Percentiles rank a stretch among this genome's conserved stretches.
These are phyloP conservation scores for Neurospora sp. DNA, from an alignment of 495 filamentous ascomycete species.

Conservation along the genomic window DNA sequence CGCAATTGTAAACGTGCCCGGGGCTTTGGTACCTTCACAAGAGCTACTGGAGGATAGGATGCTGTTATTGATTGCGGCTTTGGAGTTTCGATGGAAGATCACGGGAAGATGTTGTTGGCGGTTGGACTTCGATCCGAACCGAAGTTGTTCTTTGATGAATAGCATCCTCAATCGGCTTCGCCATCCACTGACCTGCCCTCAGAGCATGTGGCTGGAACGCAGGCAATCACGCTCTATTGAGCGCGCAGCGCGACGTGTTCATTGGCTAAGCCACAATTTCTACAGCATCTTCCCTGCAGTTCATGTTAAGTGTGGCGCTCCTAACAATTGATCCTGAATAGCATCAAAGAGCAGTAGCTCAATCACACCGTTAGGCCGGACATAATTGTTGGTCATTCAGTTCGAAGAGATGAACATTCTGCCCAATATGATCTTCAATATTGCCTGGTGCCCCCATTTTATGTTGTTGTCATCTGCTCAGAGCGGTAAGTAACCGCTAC, in stretches of 20 bases:
- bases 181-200: neutral
- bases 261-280: neutral
- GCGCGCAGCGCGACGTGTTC: neutral
- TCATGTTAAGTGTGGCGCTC: neutral
- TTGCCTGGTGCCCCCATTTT: no score
- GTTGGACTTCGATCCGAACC: neutral
- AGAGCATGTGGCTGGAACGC: neutral
- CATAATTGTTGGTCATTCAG: neutral
- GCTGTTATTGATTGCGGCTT: neutral
- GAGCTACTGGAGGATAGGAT: neutral
- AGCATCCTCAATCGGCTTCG: neutral
- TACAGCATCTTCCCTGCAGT: neutral
- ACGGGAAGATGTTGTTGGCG: neutral
- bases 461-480: neutral
- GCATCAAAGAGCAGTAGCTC: neutral
- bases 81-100: neutral
- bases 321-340: neutral
- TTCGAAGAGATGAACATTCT: neutral
- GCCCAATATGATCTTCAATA: no score
- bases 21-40: neutral
- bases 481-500: neutral
- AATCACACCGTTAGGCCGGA: neutral
- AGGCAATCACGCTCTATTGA: neutral
- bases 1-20: neutral
- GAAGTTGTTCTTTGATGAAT: neutral